Base-by-base conservation (phyloP, 116 monocot species). In the Phalaenopsis hybrid region DNA sequence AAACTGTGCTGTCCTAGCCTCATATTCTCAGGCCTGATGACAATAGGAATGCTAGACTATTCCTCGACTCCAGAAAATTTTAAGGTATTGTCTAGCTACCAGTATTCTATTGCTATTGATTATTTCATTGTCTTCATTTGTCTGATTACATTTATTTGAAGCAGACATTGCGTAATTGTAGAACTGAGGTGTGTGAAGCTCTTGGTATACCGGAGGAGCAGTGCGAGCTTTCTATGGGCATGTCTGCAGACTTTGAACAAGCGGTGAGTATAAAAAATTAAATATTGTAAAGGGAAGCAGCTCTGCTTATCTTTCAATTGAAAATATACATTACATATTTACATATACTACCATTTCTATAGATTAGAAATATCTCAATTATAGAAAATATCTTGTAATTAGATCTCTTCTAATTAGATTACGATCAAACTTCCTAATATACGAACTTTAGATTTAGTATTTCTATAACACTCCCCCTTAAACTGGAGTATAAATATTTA, bases 211-310 rank as follows among this genome's bases (percentile, higher is more conserved):
- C 90, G n/a, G 89, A 92, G 84, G 95, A 91, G 43, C 83, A 91
- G 70, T 95, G 90, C 68, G 94, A 95, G 87, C 92, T 99, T 18
- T 99, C 99, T 2, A 99, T 99, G 99, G 99, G 99, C 79, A 99
- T 99, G 99, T 99, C 99, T 55, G 89, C 84, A 76, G 99, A 99
- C 79, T 99, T 99, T 52, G 95, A 95, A 84, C 88, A 89, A 88
- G 99, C 99, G 6, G 99, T 99, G 85, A 86, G 89, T 17, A 58
- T 46, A 55, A 17, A 55, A 55, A 55, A 55, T 4, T 55, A 55
- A 55, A 55, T 16, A 3, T 16, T 55, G 41, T 41, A 4, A 41
- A 41, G 41, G 41, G 41, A 41, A 41, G 41, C 41, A 2, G 4
- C 3, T 41, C 41, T 41, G 41, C 41, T 41, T 41, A 41, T 41